Percentiles rank a stretch among this genome's conserved stretches.
Evolutionary conservation across 345 rosid species (phyloP).

Genomic region (Lepidium didymum): DNA sequence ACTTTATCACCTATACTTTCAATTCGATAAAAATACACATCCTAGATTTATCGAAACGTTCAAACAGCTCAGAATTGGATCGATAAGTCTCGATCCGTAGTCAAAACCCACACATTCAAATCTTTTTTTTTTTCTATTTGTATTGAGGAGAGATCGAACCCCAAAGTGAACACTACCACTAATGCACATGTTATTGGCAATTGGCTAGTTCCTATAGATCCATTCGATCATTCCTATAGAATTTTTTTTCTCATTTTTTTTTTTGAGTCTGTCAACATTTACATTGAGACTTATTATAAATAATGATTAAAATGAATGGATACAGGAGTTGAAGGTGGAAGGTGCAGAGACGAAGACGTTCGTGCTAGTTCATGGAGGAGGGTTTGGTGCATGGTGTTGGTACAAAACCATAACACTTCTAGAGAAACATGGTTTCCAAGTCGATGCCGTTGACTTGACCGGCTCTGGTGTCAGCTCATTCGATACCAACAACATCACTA

Average conservation of each 20-base stretch:
- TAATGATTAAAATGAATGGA: background rate
- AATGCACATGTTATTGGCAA: too few relatives aligned
- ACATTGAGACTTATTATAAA: background rate
- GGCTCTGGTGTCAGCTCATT: conserved; percentile 55
- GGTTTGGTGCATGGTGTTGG: conserved; percentile 92
- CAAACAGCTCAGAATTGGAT: background rate
- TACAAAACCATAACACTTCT: conserved; percentile 67
- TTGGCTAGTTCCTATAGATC: background rate
- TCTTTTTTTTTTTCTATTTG: too few relatives aligned
- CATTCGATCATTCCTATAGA: too few relatives aligned
- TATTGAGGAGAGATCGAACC: too few relatives aligned
- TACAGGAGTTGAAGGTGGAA: conserved; percentile 33
- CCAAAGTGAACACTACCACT: too few relatives aligned
- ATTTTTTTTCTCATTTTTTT: too few relatives aligned
- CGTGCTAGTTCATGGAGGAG: conserved; percentile 82
- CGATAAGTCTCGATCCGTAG: too few relatives aligned
- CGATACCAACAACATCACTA: conserved; percentile 55
- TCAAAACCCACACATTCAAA: too few relatives aligned
- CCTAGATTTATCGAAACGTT: background rate
- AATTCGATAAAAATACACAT: background rate
- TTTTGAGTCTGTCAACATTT: background rate
- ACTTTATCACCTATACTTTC: background rate
- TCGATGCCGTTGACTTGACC: conserved; percentile 55
- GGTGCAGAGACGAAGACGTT: conserved; percentile 46
- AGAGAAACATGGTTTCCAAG: conserved; percentile 46